These are phyloP conservation scores for Nakazawaea sp. DNA, from an alignment of 805 yeast genomes.

Conservation along the genomic window DNA sequence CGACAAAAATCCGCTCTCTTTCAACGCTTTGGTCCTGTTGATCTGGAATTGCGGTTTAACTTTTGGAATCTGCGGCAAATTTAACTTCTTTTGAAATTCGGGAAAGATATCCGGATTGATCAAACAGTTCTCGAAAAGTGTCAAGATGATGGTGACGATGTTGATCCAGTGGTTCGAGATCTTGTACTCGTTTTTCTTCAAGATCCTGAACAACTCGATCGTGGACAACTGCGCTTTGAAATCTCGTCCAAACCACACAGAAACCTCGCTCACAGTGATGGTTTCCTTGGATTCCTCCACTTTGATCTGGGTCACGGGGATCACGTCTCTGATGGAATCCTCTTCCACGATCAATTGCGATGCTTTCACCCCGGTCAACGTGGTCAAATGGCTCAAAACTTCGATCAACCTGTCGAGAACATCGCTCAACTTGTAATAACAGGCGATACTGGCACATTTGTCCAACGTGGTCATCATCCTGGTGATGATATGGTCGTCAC, in stretches of 20 bases:
- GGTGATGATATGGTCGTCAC: slow-evolving; percentile 84
- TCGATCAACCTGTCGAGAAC: slow-evolving; percentile 63
- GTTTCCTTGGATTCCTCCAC: slow-evolving; percentile 48
- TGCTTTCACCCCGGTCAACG: slow-evolving; percentile 41
- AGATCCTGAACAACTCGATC: slow-evolving; percentile 75
- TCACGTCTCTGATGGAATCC: slow-evolving; percentile 28
- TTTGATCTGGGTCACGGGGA: slow-evolving; percentile 38
- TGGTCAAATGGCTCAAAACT: slow-evolving; percentile 60
- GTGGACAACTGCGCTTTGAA: slow-evolving; percentile 88
- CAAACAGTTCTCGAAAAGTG: slow-evolving; percentile 66
- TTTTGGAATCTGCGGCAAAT: slow-evolving; percentile 46
- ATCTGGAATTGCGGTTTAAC: slow-evolving; percentile 65
- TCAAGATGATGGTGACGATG: slow-evolving; percentile 51
- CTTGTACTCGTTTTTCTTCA: slow-evolving; percentile 48
- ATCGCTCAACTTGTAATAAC: slow-evolving; percentile 47
- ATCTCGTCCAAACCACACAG: slow-evolving; percentile 83
- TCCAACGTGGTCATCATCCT: slow-evolving; percentile 85
- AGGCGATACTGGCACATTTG: slow-evolving; percentile 73
- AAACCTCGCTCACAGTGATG: slow-evolving; percentile 71
- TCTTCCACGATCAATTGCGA: slow-evolving; percentile 18
- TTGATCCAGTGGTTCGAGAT: slow-evolving; percentile 52
- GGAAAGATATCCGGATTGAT: slow-evolving; percentile 58
- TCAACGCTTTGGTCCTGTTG: slow-evolving; percentile 55
- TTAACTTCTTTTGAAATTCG: slow-evolving; percentile 53
- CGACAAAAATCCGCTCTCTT: slow-evolving; percentile 75